Evolutionary conservation across 768 basidiomycete genomes (phyloP).

Genomic region (Tephrocybe sp.): DNA sequence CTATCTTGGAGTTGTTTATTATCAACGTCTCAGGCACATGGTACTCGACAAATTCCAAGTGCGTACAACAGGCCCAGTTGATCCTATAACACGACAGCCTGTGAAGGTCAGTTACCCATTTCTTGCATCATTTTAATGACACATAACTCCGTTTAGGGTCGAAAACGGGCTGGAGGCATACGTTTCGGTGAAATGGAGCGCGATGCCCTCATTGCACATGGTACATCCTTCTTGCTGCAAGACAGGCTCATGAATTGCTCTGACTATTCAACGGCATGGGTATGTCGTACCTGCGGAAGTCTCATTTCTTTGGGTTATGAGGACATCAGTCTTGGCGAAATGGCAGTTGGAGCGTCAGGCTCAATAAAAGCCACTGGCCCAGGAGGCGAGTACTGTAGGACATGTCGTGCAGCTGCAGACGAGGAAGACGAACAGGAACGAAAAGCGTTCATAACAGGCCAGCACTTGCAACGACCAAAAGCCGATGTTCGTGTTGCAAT

Average conservation of each 20-base stretch:
- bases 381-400: conserved; percentile 91
- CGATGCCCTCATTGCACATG: conserved; percentile 97
- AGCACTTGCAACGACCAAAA: conserved; percentile 41
- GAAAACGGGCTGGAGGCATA: conserved; percentile 97
- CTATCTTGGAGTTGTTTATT: conserved; percentile 97
- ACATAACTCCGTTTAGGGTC: conserved; percentile 56
- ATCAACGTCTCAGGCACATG: conserved; percentile 98
- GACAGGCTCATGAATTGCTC: conserved; percentile 99
- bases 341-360: conserved; percentile 48
- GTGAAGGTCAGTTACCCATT: conserved; percentile 70
- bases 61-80: conserved; percentile 95
- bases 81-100: conserved; percentile 93
- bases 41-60: conserved; percentile 99
- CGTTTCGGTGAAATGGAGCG: conserved; percentile 99
- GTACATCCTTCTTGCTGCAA: conserved; percentile 97
- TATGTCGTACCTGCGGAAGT: conserved; percentile 94
- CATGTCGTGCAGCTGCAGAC: conserved; percentile 78
- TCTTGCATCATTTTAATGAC: neutral
- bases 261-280: conserved; percentile 99
- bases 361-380: conserved; percentile 64
- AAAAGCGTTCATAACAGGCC: conserved; percentile 57
- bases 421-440: conserved; percentile 63
- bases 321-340: conserved; percentile 73
- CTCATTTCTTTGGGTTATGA: conserved; percentile 96
- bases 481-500: conserved; percentile 66